Base-by-base conservation (phyloP, 441 rosid species). In the Eutrema salsugineum region DNA sequence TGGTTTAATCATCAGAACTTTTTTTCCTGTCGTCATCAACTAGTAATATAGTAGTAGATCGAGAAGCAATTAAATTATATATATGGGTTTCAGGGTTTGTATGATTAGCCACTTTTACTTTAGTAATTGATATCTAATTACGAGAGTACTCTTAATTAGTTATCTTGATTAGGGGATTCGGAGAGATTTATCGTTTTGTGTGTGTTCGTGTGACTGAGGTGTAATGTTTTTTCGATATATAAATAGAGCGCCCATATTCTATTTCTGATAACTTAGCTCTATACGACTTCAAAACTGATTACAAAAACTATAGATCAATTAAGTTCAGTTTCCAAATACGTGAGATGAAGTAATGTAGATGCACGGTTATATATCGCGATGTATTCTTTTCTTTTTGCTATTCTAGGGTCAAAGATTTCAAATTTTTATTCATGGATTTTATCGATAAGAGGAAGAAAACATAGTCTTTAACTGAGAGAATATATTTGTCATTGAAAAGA, bases 1-100 rank as follows among this genome's bases (percentile, higher is more conserved):
- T 90, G 75, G 84, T 88, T 77, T 90, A 68, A 82, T 69, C 24
- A 40, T 63, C 39, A 38, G 14, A 54, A 63, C 38, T 6, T 46
- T 63, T 28, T 53, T 60, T 58, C 50, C 44, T 61, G 70, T 39
- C 54, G 48, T 47, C 43, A 69, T 63, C 30, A 48, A 63, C 27
- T 24, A 24, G 10, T 27, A 63, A 14, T 61, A 63, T 43, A 51
- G 38, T 57, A 49, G 10, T 57, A 50, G 56, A n/a, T 39, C 48
- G 48, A 50, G 27, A 67, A 42, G 50, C 44, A 66, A 17, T 61
- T 17, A 67, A 42, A 53, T 67, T 68, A 61, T 43, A 32, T 36
- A 54, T 39, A n/a, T n/a, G n/a, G n/a, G n/a, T n/a, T n/a, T n/a
- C n/a, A n/a, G 47, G 27, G 51, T 54, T 70, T 35, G 57, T 58